Base-by-base conservation (phyloP, 1,284 basidiomycete species). In the Puccinia brachypodii region DNA sequence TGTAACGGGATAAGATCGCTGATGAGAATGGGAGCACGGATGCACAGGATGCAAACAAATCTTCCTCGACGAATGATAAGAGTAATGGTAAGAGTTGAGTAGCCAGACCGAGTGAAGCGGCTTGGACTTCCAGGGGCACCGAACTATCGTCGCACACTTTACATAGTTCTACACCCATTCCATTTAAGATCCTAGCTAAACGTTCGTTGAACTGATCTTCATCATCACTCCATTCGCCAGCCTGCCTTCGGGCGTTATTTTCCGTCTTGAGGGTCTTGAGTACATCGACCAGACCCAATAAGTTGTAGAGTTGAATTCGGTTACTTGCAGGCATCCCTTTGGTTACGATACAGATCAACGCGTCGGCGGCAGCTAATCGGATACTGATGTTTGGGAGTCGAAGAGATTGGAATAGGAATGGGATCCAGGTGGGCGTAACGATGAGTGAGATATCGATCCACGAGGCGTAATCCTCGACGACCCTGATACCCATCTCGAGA, bases 391-490 rank as follows among this genome's bases (percentile, higher is more conserved):
- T 78, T 19, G 84, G 71, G 47, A 86, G 85, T n/a, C 92, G 92
- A 62, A 99, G 90, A 38, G 97, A 89, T 60, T 90, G 91, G 87
- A 95, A 96, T 72, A 98, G 90, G 69, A 99, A 88, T 7, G 92
- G 91, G 38, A 99, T 91, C 0, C 95, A 95, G 13, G 91, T 91
- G 31, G 93, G 94, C 0, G 95, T 98, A 83, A 99, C 92, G 40
- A 97, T 94, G 82, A 99, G 89, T 85, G 94, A 94, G 85, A 99
- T 96, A 86, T 99, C 98, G 85, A 99, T 93, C 97, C 97, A 99
- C 11, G 95, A 94, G 83, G 94, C 95, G 87, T 98, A 99, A 60
- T 95, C 94, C 13, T 92, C 93, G 85, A 97, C 93, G 1, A 97
- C 94, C 83, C 93, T 90, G 82, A 98, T 89, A 19, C 94, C 93